Conservation (phyloP, 345 rosid species). For the Barbarea vulgaris region DNA sequence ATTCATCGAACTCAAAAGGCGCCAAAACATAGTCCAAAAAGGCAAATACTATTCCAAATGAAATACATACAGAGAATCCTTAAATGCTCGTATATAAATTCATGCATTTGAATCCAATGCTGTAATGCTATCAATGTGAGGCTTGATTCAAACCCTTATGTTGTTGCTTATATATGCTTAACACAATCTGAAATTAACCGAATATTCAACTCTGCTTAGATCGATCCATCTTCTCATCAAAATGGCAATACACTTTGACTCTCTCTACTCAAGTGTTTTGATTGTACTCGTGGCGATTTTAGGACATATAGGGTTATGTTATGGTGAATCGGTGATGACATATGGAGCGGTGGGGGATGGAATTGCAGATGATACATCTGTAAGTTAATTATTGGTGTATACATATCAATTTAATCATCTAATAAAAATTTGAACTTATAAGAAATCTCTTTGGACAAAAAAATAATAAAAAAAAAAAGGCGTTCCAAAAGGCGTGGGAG, state of each 20-base stretch:
- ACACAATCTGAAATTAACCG: background rate
- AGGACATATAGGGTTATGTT: background rate
- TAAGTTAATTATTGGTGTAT: slow-evolving; percentile 22
- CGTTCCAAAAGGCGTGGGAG: slow-evolving; percentile 43
- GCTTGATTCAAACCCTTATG: slow-evolving; percentile 6
- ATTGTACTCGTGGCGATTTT: background rate
- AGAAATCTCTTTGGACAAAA: background rate
- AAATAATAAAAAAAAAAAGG: slow-evolving; percentile 46
- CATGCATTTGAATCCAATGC: slow-evolving; percentile 17
- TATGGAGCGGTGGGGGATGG: slow-evolving; percentile 42
- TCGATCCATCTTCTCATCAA: background rate
- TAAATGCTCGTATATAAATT: background rate
- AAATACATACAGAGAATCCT: slow-evolving; percentile 10
- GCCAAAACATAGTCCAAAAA: background rate
- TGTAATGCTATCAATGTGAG: background rate
- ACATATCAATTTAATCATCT: background rate
- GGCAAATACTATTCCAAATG: background rate
- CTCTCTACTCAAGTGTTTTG: background rate
- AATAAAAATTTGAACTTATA: background rate
- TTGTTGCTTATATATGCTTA: slow-evolving; percentile 3
- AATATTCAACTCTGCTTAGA: background rate
- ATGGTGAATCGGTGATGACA: slow-evolving; percentile 35
- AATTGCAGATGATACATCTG: slow-evolving; percentile 26
- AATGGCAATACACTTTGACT: slow-evolving; percentile 17
- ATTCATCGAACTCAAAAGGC: background rate